Evolutionary conservation across 2,329 filamentous ascomycete genomes (phyloP), one percentile per base, ranked within the genome.

Genomic region (Fusarium ambrosium): DNA sequence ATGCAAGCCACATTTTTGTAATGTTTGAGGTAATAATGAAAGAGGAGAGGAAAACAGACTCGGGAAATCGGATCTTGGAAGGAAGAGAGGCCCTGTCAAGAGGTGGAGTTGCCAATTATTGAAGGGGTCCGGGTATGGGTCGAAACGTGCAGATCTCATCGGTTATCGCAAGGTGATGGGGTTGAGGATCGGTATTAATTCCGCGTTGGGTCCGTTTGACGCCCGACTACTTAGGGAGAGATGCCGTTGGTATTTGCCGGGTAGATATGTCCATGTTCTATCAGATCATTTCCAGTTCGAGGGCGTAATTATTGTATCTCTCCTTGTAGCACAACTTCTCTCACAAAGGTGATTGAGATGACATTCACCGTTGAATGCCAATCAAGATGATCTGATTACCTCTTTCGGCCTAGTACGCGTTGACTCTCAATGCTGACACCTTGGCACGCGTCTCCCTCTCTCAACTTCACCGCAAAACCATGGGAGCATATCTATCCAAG

Each of bases 371-470:
- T 29, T 53, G 48, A 53, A 53, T 53, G 48, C 48, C 48, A 53
- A 32, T 53, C 9, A n/a, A 51, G 48, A 32, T 29, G 24, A 13
- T 2, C 48, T 32, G 24, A 55, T 55, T 55, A 9, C 48, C 27
- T 20, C 2, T 55, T 32, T 20, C 11, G 18, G 48, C 27, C 27
- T 55, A 55, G 48, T 55, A 55, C 48, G 27, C 27, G 48, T 32
- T 32, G 27, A n/a, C 48, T 8, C 13, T 24, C 7, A 9, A 62
- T 71, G 70, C 71, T 71, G 71, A 73, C 71, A 74, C 20, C 9
- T 22, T 34, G 48, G 41, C 32, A 16, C 71, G 37, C 22, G 51
- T 68, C 32, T 62, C 18, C 29, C 16, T 22, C 16, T 0, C 24
- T 60, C 37, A 55, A 55, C 41, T 68, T 48, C 39, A 34, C 6